Evolutionary conservation across 2,329 filamentous ascomycete genomes (phyloP).

Genomic region (Aschersonia sp.): DNA sequence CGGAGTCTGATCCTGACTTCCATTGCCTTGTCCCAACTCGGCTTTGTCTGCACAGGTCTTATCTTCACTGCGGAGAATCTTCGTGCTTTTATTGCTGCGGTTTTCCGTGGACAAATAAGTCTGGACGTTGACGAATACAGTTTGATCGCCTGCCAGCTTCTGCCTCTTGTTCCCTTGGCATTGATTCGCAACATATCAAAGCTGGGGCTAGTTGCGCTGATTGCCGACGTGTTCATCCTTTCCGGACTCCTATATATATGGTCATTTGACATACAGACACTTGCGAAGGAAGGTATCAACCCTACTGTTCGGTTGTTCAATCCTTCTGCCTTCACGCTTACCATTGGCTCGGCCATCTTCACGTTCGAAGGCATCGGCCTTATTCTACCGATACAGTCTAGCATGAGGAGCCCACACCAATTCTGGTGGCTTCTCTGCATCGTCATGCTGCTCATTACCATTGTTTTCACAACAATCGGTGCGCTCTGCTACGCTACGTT

Average conservation of each 20-base stretch:
- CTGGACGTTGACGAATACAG: slow-evolving; percentile 34
- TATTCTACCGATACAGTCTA: slow-evolving; percentile 62
- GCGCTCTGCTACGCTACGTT: slow-evolving; percentile 64
- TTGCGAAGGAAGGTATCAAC: slow-evolving; percentile 41
- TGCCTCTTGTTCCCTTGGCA: slow-evolving; percentile 50
- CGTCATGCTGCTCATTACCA: slow-evolving; percentile 61
- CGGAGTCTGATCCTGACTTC: slow-evolving; percentile 53
- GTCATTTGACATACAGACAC: slow-evolving; percentile 48
- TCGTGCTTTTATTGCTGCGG: slow-evolving; percentile 50
- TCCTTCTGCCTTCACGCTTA: slow-evolving; percentile 52
- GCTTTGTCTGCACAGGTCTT: slow-evolving; percentile 64
- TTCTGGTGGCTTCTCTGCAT: slow-evolving; percentile 51
- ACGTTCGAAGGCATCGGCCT: slow-evolving; percentile 69
- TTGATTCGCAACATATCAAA: slow-evolving; percentile 65
- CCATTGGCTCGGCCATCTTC: slow-evolving; percentile 61
- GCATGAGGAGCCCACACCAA: slow-evolving; percentile 55
- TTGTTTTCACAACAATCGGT: slow-evolving; percentile 59
- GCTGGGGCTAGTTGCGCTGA: slow-evolving; percentile 51
- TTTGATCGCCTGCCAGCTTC: slow-evolving; percentile 52
- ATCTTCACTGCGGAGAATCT: slow-evolving; percentile 69
- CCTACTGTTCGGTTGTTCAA: slow-evolving; percentile 56
- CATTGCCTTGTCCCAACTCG: slow-evolving; percentile 61
- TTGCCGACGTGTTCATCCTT: slow-evolving; percentile 60
- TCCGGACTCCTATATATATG: slow-evolving; percentile 61
- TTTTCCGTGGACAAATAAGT: slow-evolving; percentile 32